Conservation (phyloP, 1,284 basidiomycete genomes). For the Leccinum solheimii region DNA sequence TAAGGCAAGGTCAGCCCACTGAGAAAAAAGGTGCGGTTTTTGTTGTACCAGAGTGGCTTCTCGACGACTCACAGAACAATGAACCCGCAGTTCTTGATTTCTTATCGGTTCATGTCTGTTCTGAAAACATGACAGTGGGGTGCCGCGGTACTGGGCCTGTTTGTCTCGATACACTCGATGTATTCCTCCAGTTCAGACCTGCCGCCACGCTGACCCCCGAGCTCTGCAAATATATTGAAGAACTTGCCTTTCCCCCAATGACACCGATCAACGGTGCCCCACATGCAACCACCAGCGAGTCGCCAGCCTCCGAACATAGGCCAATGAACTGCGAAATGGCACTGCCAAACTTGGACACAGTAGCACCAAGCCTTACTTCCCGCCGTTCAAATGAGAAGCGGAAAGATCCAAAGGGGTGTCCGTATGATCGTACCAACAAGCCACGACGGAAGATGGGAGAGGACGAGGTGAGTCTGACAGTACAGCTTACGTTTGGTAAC, state of each 20-base stretch:
- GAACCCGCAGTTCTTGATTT: background rate
- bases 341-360: background rate
- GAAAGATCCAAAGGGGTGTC: background rate
- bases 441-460: background rate
- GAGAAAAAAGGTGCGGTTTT: background rate
- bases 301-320: background rate
- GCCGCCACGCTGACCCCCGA: background rate
- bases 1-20: background rate
- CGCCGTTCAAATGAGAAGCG: background rate
- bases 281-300: background rate
- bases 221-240: background rate
- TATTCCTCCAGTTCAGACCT: background rate
- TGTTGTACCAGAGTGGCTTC: background rate
- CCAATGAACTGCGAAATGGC: background rate
- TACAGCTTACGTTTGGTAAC: background rate
- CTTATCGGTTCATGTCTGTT: background rate
- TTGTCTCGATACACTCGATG: background rate
- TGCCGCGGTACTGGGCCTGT: background rate
- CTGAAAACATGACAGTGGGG: accelerated
- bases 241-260: too few relatives aligned
- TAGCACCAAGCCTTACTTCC: background rate
- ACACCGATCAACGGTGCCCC: too few relatives aligned
- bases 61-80: background rate
- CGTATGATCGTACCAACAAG: background rate
- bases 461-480: background rate